These are phyloP conservation scores for Mikania micrantha DNA, from an alignment of 129 eudicot species.

Conservation along the genomic window DNA sequence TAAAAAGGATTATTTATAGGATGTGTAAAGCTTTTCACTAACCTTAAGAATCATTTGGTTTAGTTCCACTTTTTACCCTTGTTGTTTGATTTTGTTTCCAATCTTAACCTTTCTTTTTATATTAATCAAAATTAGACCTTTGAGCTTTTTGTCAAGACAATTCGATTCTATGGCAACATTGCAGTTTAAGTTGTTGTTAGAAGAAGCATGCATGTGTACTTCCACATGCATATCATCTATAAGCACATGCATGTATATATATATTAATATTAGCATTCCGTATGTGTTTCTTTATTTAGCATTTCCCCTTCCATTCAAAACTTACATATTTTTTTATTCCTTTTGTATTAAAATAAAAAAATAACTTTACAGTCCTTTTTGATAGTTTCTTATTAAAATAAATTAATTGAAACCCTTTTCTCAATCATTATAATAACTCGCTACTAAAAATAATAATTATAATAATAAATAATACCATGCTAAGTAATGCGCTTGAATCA, in stretches of 20 bases:
- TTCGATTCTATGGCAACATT: slow-evolving; percentile 7
- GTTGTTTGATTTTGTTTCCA: slow-evolving; percentile 6
- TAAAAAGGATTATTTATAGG: slow-evolving; percentile 51
- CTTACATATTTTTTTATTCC: background rate
- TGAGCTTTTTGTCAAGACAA: background rate
- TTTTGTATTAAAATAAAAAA: too few species aligned
- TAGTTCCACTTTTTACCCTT: slow-evolving; percentile 34
- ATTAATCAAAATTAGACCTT: slow-evolving; percentile 2
- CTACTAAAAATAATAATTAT: too few species aligned
- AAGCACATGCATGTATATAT: slow-evolving; percentile 15
- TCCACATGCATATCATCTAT: slow-evolving; percentile 21
- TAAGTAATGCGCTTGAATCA: too few species aligned
- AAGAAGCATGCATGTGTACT: slow-evolving; percentile 29
- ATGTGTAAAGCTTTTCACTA: slow-evolving; percentile 26
- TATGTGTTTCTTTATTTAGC: slow-evolving; percentile 3
- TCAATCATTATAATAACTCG: too few species aligned
- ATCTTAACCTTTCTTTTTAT: slow-evolving; percentile 21
- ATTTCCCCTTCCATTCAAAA: background rate
- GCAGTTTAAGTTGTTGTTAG: slow-evolving; percentile 17
- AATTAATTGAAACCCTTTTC: too few species aligned
- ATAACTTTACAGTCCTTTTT: too few species aligned
- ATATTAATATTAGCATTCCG: background rate
- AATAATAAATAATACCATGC: too few species aligned
- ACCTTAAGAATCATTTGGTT: slow-evolving; percentile 21
- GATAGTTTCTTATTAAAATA: too few species aligned